Evolutionary conservation across 1,284 basidiomycete genomes (phyloP), one percentile per base, ranked within the genome.

Genomic region (Ganoderma leucocontextum): DNA sequence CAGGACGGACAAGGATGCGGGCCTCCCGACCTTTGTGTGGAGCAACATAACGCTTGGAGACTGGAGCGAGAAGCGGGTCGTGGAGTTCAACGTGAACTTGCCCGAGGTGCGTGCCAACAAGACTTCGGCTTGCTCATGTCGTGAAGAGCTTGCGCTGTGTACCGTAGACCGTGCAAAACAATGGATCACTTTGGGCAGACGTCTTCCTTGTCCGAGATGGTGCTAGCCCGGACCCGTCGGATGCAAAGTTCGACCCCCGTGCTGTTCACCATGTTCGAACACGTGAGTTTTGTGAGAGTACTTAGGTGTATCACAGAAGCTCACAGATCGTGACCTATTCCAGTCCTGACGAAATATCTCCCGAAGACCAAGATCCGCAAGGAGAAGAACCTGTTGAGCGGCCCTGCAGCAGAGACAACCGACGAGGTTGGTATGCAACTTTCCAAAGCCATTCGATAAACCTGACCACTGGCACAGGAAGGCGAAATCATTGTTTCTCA

Each of bases 141-240:
- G 2, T 44, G 58, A 36, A 38, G 60, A 42, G 35, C 49, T 38
- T n/a, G 55, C 52, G 65, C 60, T 44, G 8, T 64, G 25, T 25
- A 17, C 62, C 52, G 55, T 69, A 96, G 91, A 85, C 83, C 58
- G 96, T 97, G 6, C 84, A 92, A 75, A 84, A 86, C 68, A 98
- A 98, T 77, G 92, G 90, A 15, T 90, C 91, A 7, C 79, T 95
- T 62, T 98, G 92, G 91, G 93, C 94, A 10, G 95, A 98, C 74
- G 84, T 98, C 12, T 92, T 95, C 75, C 82, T 99, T 9, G 86
- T 91, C 4, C 91, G 88, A 74, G 86, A 91, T 66, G 87, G 87
- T 1, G 84, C 86, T 44, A 89, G 82, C 71, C 90, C 89, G 2
- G 85, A 95, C 75, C 93, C 93, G 3, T 78, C 82, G 13, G 83